Evolutionary conservation across 1,284 basidiomycete species (phyloP).

Genomic region (Puccinia triticina): DNA sequence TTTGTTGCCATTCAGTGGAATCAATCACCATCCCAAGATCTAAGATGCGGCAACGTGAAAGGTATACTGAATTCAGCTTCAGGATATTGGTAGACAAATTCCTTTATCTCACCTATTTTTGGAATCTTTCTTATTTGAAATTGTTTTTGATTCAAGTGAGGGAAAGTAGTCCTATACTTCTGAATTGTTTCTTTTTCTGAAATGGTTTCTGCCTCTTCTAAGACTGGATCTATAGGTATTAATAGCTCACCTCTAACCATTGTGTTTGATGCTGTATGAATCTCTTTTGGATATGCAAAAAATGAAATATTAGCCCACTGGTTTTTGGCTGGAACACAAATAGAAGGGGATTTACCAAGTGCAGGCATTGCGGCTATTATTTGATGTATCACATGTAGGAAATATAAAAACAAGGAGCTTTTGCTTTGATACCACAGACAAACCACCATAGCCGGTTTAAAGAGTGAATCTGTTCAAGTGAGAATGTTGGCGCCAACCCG

Average conservation of each 20-base stretch:
- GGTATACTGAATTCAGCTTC: neutral
- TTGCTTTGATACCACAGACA: neutral
- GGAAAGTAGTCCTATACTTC: constrained; percentile 10
- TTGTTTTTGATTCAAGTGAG: constrained; percentile 2
- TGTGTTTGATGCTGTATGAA: neutral
- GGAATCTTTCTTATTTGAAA: neutral
- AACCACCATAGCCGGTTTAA: neutral
- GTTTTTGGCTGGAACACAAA: neutral
- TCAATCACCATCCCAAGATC: neutral
- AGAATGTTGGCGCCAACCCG: no score
- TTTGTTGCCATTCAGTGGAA: neutral
- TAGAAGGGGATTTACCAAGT: neutral
- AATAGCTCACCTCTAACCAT: neutral
- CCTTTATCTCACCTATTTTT: neutral
- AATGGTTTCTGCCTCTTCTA: neutral
- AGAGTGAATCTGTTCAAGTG: no score
- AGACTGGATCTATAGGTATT: neutral
- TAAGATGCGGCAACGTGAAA: neutral
- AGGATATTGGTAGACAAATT: neutral
- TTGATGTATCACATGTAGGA: neutral
- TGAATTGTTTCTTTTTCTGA: neutral
- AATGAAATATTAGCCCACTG: neutral
- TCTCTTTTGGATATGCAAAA: neutral
- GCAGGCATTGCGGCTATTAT: neutral
- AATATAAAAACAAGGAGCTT: neutral